Evolutionary conservation across 768 basidiomycete species (phyloP).

Genomic region (Termitomyces sp.): DNA sequence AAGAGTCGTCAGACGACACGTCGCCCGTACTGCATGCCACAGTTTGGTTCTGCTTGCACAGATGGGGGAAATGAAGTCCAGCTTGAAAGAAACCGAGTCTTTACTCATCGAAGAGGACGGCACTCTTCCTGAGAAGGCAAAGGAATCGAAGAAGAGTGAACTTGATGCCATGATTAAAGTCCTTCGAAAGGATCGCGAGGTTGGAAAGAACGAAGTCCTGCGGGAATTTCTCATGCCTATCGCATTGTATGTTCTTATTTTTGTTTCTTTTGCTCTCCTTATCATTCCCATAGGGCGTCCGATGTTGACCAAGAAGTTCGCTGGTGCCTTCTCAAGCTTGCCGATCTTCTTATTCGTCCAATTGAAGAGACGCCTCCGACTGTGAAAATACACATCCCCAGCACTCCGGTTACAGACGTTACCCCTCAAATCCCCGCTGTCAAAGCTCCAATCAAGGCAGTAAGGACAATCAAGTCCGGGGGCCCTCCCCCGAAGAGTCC

Average conservation of each 20-base stretch:
- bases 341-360: constrained; percentile 83
- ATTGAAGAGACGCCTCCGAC: constrained; percentile 84
- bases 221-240: constrained; percentile 82
- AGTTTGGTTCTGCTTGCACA: constrained; percentile 83
- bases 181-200: constrained; percentile 82
- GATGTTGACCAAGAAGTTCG: constrained; percentile 86
- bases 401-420: constrained; percentile 66
- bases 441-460: constrained; percentile 49
- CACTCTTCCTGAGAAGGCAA: constrained; percentile 62
- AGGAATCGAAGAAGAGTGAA: constrained; percentile 79
- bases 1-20: constrained; percentile 78
- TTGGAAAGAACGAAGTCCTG: constrained; percentile 76
- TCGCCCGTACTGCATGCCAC: constrained; percentile 82
- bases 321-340: constrained; percentile 88
- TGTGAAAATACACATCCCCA: constrained; percentile 77
- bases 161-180: constrained; percentile 84
- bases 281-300: constrained; percentile 48
- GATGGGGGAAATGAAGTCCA: constrained; percentile 87
- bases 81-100: constrained; percentile 70
- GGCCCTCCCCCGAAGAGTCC: constrained; percentile 41
- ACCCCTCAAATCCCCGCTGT: constrained; percentile 54
- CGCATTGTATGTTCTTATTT: constrained; percentile 56
- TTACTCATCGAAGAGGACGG: constrained; percentile 88
- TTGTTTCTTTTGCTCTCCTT: constrained; percentile 22
- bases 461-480: constrained; percentile 35